Evolutionary conservation across 2,329 filamentous ascomycete species (phyloP).

Genomic region (Claviceps arundinis): DNA sequence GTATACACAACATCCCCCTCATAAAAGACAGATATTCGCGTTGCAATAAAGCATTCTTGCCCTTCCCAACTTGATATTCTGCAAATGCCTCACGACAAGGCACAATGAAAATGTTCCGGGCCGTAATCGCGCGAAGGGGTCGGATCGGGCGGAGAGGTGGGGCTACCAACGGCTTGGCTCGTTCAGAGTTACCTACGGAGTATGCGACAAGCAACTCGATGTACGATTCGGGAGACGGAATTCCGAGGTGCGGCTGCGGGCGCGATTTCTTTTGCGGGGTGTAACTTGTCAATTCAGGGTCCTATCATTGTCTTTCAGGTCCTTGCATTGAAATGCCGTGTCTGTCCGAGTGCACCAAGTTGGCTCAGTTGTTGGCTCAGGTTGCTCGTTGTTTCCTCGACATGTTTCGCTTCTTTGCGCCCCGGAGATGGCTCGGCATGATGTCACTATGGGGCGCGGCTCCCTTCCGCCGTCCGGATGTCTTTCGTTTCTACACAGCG

Average conservation of each 20-base stretch:
- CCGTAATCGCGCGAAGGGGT: neutral
- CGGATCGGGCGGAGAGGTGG: neutral
- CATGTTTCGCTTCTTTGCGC: neutral
- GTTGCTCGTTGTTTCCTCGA: neutral
- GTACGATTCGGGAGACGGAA: too few species aligned
- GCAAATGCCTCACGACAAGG: neutral
- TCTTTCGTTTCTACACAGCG: neutral
- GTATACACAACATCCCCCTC: too few species aligned
- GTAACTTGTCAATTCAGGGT: too few species aligned
- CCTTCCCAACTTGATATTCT: neutral
- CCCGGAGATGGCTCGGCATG: neutral
- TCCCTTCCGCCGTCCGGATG: neutral
- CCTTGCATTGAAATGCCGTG: too few species aligned
- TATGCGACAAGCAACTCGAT: too few species aligned
- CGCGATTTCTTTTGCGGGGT: too few species aligned
- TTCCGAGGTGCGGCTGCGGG: too few species aligned
- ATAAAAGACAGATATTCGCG: too few species aligned
- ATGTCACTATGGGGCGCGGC: neutral
- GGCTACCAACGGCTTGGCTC: neutral
- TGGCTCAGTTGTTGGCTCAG: neutral
- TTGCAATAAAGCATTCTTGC: neutral
- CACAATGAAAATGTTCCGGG: neutral
- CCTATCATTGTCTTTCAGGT: too few species aligned
- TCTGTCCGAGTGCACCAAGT: too few species aligned
- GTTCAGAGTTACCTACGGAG: neutral